Percentiles rank a stretch among this genome's conserved stretches.
These are phyloP conservation scores for Rhexocercosporidium sp. DNA, from an alignment of 2,329 filamentous ascomycete genomes.

Conservation along the genomic window DNA sequence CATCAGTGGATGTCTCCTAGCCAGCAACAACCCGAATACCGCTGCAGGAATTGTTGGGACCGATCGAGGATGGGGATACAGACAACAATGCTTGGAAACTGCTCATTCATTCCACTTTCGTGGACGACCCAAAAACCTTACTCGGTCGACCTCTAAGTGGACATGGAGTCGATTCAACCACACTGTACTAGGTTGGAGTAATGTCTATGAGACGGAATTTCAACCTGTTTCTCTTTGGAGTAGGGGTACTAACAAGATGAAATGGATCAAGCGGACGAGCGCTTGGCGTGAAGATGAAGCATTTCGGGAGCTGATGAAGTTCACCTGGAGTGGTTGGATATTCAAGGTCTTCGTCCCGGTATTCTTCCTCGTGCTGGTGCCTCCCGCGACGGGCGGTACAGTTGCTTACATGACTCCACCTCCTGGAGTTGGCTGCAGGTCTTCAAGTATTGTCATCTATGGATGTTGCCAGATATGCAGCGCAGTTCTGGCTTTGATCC, in stretches of 20 bases:
- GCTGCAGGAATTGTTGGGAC: constrained; percentile 22
- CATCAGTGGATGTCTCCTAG: constrained; percentile 40
- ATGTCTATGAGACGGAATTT: constrained; percentile 24
- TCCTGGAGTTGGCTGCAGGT: constrained; percentile 21
- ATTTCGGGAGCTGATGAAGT: constrained; percentile 16
- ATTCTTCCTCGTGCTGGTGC: constrained; percentile 19
- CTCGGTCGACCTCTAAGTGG: not conserved
- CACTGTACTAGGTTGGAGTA: constrained; percentile 17
- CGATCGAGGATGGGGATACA: constrained; percentile 12
- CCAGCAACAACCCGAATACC: constrained; percentile 40
- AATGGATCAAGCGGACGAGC: constrained; percentile 22
- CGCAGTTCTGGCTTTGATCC: constrained; percentile 16
- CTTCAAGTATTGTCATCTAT: constrained; percentile 22
- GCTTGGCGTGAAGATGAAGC: constrained; percentile 12
- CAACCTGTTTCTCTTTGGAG: constrained; percentile 26
- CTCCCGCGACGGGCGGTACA: constrained; percentile 16
- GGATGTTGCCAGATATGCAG: constrained; percentile 17
- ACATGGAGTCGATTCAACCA: constrained; percentile 16
- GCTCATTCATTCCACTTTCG: not conserved
- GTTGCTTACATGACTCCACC: constrained; percentile 27
- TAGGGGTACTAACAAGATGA: constrained; percentile 22
- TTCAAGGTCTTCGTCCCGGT: constrained; percentile 19
- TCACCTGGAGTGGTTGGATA: constrained; percentile 16
- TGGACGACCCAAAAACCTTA: not conserved
- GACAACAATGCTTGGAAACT: not conserved